phyloP scores from a whole-genome alignment of 2,329 filamentous ascomycete genomes.

The Apiospora sp. region DNA sequence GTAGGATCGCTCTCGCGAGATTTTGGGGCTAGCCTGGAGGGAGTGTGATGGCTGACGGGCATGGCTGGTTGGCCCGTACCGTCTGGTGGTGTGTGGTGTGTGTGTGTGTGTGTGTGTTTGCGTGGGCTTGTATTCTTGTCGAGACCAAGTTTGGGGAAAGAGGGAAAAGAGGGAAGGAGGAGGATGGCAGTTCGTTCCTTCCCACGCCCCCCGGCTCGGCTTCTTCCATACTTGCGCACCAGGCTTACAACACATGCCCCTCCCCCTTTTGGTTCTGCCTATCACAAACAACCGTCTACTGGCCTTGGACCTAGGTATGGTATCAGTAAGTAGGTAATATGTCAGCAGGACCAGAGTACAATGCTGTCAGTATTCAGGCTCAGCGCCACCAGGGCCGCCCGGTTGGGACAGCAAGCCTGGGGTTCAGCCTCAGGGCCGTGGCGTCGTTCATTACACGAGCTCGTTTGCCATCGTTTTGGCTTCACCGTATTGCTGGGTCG shows the following conservation, averaged over 20 bases:
- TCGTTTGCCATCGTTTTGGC: background rate
- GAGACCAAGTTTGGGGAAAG: background rate
- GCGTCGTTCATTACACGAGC: background rate
- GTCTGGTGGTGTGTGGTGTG: background rate
- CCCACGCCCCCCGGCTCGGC: background rate
- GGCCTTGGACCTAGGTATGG: background rate
- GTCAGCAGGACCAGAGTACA: background rate
- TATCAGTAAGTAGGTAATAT: background rate
- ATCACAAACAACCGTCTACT: background rate
- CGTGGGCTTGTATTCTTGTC: background rate
- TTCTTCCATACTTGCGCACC: background rate
- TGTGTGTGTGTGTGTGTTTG: background rate
- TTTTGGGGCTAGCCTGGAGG: background rate
- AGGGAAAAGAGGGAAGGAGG: too few species aligned
- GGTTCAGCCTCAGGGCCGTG: background rate
- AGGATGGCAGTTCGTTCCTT: background rate
- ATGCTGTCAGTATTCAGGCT: background rate
- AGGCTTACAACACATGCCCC: background rate
- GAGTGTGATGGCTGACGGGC: background rate
- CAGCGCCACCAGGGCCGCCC: conserved; percentile 9
- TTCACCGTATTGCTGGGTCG: background rate
- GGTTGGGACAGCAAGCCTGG: background rate
- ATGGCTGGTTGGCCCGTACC: conserved; percentile 8
- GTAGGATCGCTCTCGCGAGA: background rate
- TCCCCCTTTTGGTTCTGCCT: background rate